Conservation (phyloP, 805 yeast genomes). For the Saccharomycopsis sp. region DNA sequence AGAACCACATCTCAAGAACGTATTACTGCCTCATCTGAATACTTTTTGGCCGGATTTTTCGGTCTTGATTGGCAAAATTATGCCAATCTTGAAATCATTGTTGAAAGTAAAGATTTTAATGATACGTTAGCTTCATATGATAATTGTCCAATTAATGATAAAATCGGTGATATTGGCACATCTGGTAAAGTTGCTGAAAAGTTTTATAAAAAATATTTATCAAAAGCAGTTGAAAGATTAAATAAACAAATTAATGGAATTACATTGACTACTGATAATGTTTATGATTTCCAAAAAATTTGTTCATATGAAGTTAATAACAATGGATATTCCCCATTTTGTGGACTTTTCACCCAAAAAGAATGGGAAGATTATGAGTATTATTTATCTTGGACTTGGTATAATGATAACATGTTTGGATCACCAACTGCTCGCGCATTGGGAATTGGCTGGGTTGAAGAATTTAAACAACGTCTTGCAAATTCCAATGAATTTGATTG, state of each 20-base stretch:
- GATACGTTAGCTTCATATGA: constrained; percentile 18
- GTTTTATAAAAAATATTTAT: constrained; percentile 28
- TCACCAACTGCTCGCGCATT: constrained; percentile 43
- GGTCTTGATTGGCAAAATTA: constrained; percentile 24
- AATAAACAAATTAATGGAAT: constrained; percentile 43
- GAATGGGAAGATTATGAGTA: constrained; percentile 59
- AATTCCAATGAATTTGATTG: constrained; percentile 37
- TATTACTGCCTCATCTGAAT: constrained; percentile 35
- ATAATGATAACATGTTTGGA: constrained; percentile 60
- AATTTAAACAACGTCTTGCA: constrained; percentile 30
- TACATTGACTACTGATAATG: constrained; percentile 42
- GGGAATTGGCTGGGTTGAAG: constrained; percentile 48
- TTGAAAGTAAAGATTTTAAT: constrained; percentile 19
- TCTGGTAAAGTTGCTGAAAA: neutral
- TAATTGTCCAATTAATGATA: constrained; percentile 3
- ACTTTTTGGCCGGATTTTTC: constrained; percentile 40
- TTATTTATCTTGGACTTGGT: constrained; percentile 45
- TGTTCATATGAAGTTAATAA: constrained; percentile 73
- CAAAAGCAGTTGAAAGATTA: constrained; percentile 45
- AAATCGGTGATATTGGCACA: neutral
- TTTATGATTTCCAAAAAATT: constrained; percentile 41
- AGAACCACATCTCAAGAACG: constrained; percentile 35
- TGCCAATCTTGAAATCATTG: constrained; percentile 18
- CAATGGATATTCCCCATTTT: constrained; percentile 54
- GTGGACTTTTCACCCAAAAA: constrained; percentile 55